phyloP scores from a whole-genome alignment of 1,139 yeast genomes.

The Scheffersomyces titani region DNA sequence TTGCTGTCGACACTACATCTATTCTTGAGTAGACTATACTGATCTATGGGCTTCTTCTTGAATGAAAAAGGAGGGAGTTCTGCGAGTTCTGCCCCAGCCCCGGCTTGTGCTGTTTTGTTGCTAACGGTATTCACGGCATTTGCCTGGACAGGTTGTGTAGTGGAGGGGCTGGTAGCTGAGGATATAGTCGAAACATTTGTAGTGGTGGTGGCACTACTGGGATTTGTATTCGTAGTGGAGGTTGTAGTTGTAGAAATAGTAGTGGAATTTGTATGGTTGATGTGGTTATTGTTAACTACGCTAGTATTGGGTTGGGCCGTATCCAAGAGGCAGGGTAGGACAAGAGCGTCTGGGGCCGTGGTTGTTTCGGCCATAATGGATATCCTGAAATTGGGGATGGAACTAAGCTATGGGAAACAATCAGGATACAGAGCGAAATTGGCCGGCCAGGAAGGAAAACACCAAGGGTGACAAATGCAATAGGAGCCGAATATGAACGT shows the following conservation, averaged over 20 bases:
- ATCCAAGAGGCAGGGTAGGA: not conserved
- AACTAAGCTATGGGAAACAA: not conserved
- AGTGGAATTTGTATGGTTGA: not conserved
- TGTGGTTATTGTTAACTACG: not conserved
- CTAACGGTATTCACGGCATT: not conserved
- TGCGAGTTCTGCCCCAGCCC: not conserved
- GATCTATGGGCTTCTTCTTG: conserved; percentile 37
- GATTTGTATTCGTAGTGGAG: not conserved
- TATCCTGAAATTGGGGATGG: not conserved
- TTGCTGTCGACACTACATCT: not conserved
- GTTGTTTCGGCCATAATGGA: not conserved
- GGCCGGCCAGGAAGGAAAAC: not conserved
- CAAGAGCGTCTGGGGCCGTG: not conserved
- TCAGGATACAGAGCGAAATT: no score
- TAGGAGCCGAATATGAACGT: not conserved
- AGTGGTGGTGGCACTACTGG: not conserved
- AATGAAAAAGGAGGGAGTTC: conserved; percentile 40
- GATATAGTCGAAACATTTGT: not conserved
- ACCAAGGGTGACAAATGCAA: not conserved
- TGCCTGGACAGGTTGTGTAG: not conserved
- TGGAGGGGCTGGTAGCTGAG: not conserved
- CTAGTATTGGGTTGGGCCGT: not conserved
- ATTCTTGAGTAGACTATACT: conserved; percentile 5
- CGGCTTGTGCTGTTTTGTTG: not conserved
- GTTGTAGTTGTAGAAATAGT: not conserved